Conservation (phyloP, 1,284 basidiomycete genomes). For the Papiliotrema laurentii region DNA sequence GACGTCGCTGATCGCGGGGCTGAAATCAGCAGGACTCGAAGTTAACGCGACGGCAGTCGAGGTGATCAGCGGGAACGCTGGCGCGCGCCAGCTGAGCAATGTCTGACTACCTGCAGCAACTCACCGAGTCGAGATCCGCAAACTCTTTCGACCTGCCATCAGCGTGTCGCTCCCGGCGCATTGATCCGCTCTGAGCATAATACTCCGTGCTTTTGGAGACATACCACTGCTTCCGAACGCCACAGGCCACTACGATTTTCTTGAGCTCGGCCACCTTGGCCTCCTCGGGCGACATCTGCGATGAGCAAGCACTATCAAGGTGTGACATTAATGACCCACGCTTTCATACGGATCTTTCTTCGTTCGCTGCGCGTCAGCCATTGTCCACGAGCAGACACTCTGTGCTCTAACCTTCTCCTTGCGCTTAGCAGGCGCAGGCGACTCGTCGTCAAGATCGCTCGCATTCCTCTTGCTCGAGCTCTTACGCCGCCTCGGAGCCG, state of each 20-base stretch:
- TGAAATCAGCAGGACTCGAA: slow-evolving; percentile 9
- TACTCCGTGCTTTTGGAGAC: slow-evolving; percentile 9
- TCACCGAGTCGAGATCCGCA: slow-evolving; percentile 54
- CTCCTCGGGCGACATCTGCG: slow-evolving; percentile 34
- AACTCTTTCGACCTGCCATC: slow-evolving; percentile 58
- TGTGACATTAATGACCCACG: slow-evolving; percentile 11
- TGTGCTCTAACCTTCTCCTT: slow-evolving; percentile 43
- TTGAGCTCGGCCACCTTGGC: slow-evolving; percentile 39
- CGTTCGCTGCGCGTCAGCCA: not conserved
- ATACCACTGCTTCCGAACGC: slow-evolving; percentile 73
- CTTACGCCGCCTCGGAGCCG: slow-evolving; percentile 1
- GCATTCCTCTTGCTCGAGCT: not conserved
- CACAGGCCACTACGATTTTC: slow-evolving; percentile 66
- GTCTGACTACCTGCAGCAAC: too few relatives aligned
- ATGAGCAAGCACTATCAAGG: not conserved
- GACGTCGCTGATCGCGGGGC: slow-evolving; percentile 62
- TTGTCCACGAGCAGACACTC: slow-evolving; percentile 7
- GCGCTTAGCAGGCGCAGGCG: slow-evolving; percentile 4
- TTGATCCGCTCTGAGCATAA: not conserved
- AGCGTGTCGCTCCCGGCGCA: not conserved
- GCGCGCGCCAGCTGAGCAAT: too few relatives aligned
- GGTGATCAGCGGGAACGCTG: not conserved
- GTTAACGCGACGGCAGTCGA: not conserved
- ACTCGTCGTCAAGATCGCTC: not conserved
- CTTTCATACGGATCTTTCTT: slow-evolving; percentile 34